phyloP scores from a whole-genome alignment of 192 early-diverging fungal genomes.

The Gigaspora rosea region DNA sequence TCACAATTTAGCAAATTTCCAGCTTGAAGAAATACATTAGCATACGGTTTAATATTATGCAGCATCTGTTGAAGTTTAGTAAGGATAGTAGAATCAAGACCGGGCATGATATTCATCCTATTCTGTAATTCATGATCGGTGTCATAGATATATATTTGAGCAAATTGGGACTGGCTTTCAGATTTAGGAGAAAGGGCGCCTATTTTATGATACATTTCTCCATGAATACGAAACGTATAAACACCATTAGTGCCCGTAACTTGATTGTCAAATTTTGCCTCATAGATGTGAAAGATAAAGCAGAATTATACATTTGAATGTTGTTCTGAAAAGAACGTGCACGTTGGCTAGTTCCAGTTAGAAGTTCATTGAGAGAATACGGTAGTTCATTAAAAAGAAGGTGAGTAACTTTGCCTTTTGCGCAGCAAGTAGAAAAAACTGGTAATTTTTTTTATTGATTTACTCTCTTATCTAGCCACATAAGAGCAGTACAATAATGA shows the following conservation, averaged over 20 bases:
- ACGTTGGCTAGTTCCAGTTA: not conserved
- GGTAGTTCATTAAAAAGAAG: not conserved
- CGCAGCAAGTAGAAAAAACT: too few species aligned
- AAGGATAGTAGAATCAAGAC: slow-evolving; percentile 2
- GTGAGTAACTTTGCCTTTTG: slow-evolving; percentile 11
- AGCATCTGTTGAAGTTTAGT: slow-evolving; percentile 3
- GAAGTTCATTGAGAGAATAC: not conserved
- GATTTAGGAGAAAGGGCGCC: slow-evolving; percentile 9
- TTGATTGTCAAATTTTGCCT: slow-evolving; percentile 10
- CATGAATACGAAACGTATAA: slow-evolving; percentile 34
- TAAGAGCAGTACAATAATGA: too few species aligned
- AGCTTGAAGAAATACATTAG: not conserved
- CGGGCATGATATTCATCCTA: not conserved
- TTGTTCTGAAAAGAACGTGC: slow-evolving; percentile 13
- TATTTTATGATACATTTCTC: slow-evolving; percentile 27
- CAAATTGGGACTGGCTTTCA: slow-evolving; percentile 5
- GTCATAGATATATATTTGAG: slow-evolving; percentile 31
- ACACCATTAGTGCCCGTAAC: slow-evolving; percentile 13
- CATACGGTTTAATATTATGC: slow-evolving; percentile 20
- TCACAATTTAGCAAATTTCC: not conserved
- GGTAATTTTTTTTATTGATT: too few species aligned
- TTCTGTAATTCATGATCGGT: slow-evolving; percentile 11
- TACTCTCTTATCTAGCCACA: too few species aligned
- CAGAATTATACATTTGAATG: slow-evolving; percentile 35
- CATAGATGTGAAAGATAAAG: slow-evolving; percentile 39